Evolutionary conservation across 2,329 filamentous ascomycete genomes (phyloP).

Genomic region (Sordariomycetes sp.): DNA sequence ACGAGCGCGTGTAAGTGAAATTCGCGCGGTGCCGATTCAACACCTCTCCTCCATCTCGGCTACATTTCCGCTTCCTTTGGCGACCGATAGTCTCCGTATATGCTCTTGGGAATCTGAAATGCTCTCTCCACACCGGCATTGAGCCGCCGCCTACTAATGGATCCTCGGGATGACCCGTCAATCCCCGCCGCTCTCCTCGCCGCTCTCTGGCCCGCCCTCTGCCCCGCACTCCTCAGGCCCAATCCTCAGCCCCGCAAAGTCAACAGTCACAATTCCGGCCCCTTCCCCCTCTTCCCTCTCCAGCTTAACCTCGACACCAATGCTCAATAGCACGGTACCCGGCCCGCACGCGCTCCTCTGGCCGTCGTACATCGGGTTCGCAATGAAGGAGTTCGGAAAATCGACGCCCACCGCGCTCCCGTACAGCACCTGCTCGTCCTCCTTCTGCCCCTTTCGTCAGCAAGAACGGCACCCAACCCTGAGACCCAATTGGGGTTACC

Average conservation of each 20-base stretch:
- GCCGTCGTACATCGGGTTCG: not conserved
- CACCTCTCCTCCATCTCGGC: no score
- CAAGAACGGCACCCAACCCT: no score
- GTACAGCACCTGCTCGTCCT: constrained; percentile 1
- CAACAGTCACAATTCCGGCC: not conserved
- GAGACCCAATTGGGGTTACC: no score
- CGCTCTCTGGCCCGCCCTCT: not conserved
- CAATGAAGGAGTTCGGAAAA: not conserved
- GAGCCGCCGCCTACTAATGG: no score
- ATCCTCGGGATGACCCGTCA: no score
- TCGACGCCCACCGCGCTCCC: constrained; percentile 1
- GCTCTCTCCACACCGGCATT: no score
- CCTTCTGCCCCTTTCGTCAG: not conserved
- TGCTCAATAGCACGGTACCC: not conserved
- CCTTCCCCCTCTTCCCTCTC: not conserved
- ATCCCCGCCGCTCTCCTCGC: not conserved
- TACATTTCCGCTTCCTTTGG: no score
- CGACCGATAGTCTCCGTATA: no score
- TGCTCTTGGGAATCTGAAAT: no score
- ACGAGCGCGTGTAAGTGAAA: no score
- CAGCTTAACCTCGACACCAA: not conserved
- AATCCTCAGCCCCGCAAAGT: not conserved
- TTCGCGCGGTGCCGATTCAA: no score
- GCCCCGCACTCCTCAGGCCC: not conserved
- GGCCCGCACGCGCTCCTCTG: not conserved